Evolutionary conservation across 2,329 filamentous ascomycete genomes (phyloP), one percentile per base, ranked within the genome.

Genomic region (Pseudogymnoascus destructans): DNA sequence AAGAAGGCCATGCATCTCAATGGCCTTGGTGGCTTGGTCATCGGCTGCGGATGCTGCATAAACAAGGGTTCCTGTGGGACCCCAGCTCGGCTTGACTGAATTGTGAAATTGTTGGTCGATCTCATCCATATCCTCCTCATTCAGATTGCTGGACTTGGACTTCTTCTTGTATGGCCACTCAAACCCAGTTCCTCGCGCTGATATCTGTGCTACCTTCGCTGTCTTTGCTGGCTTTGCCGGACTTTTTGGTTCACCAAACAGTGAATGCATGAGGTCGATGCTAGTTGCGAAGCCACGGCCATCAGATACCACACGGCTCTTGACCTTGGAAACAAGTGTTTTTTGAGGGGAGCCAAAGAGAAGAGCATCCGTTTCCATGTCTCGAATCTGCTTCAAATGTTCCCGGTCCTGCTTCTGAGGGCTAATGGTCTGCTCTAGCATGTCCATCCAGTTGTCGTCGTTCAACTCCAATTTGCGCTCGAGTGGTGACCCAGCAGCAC

Each of bases 251-350:
- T 86, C 81, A 70, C 87, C 86, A 72, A 95, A 96, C 59, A 96
- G 76, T 54, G 89, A 95, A 70, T 95, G 92, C 89, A 95, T 96
- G 70, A 96, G 76, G 74, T 96, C 93, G 73, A 97, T 95, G 67
- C 87, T 91, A 17, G 87, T 95, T 17, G 84, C 80, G 71, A 95
- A 92, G 0, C 86, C 85, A 63, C 81, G 81, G 58, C 79, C 76
- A 58, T 68, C 67, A 27, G 66, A 66, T 15, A 65, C 62, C 38
- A 63, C 65, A 62, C 63, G 42, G 38, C 36, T 62, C 54, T 60
- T 63, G 63, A 68, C 57, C 17, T 30, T 19, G 10, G 54, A 56
- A 15, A 19, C 32, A 36, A 56, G 19, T 73, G 71, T 60, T 71
- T 72, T 63, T 76, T 63, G 62, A 52, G 60, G 74, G 27, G 66